Evolutionary conservation across 2,329 filamentous ascomycete genomes (phyloP), one percentile per base, ranked within the genome.

Genomic region (Podosphaera aphanis): DNA sequence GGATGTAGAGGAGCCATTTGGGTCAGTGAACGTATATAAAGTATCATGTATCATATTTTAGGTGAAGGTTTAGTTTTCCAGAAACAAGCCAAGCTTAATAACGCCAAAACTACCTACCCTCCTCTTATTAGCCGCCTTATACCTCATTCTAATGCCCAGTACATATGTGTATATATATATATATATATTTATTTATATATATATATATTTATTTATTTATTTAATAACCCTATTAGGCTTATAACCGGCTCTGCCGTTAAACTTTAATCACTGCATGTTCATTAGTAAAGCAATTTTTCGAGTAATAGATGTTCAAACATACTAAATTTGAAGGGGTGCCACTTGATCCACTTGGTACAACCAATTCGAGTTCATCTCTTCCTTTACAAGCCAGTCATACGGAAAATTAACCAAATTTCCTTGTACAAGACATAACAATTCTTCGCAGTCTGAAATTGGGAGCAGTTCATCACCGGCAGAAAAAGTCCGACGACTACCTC

Each of bases 271-370:
- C 39, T 42, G 21, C 8, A 16, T 27, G 8, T 23, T 42, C 16
- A 11, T 42, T 27, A 42, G 39, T 42, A 4, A 27, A 15, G 21
- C 19, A n/a, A 10, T 44, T 10, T 33, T 6, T n/a, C 1, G 5
- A 10, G 19, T 33, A 31, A 11, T 13, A 16, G 35, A 8, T 37
- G 11, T 44, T 18, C 29, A 37, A n/a, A 71, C 80, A 77, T 69
- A 84, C 82, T 98, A 98, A 57, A 98, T 95, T 64, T 94, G 85
- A 63, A 98, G 68, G 47, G 90, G 90, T 55, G 90, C 92, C 59
- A 98, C 79, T 61, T 92, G 80, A 61, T 98, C 90, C 47, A 95
- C 83, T 58, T 88, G 84, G 63, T 93, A 95, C 50, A 94, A 72
- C 90, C 90, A 98, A 59, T 94, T 93, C 47, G 85, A 83, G 52